These are phyloP conservation scores for Furcasterigmium sp. DNA, from an alignment of 2,329 filamentous ascomycete species.

Conservation along the genomic window DNA sequence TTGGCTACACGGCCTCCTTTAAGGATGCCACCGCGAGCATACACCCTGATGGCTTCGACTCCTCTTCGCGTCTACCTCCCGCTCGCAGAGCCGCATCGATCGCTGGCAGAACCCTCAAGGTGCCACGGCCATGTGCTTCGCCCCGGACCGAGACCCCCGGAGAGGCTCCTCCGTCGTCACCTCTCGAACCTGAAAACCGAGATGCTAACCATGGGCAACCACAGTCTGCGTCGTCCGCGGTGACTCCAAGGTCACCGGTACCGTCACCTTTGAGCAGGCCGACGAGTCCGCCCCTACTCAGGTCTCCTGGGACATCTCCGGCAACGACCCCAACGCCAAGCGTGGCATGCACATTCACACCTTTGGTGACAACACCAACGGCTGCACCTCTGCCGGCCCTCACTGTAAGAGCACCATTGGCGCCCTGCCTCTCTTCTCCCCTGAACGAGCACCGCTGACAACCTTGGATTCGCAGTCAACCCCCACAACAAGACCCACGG, in stretches of 20 bases:
- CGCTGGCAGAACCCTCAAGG: neutral
- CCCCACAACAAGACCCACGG: slow-evolving; percentile 90
- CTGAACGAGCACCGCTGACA: neutral
- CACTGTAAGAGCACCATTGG: slow-evolving; percentile 65
- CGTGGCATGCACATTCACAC: slow-evolving; percentile 98
- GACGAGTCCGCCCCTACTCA: slow-evolving; percentile 77
- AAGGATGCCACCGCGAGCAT: slow-evolving; percentile 3
- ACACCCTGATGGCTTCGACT: slow-evolving; percentile 22
- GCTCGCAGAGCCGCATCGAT: slow-evolving; percentile 1
- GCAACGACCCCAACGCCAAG: slow-evolving; percentile 91
- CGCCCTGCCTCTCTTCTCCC: neutral
- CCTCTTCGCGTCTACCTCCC: slow-evolving; percentile 7
- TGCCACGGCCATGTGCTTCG: neutral
- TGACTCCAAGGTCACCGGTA: slow-evolving; percentile 92
- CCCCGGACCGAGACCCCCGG: neutral
- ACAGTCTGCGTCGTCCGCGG: slow-evolving; percentile 94
- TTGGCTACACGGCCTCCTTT: slow-evolving; percentile 15
- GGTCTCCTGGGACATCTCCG: slow-evolving; percentile 86
- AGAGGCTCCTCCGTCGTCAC: neutral
- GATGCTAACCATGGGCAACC: slow-evolving; percentile 7
- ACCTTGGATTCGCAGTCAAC: slow-evolving; percentile 65
- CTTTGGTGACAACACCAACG: slow-evolving; percentile 99
- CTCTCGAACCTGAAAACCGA: neutral
- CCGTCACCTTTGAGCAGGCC: slow-evolving; percentile 91
- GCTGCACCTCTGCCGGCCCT: slow-evolving; percentile 95